Percentiles rank a stretch among this genome's conserved stretches.
phyloP scores from a whole-genome alignment of 371 early-diverging fungal species.

The Sanchytrium tribonematis region DNA sequence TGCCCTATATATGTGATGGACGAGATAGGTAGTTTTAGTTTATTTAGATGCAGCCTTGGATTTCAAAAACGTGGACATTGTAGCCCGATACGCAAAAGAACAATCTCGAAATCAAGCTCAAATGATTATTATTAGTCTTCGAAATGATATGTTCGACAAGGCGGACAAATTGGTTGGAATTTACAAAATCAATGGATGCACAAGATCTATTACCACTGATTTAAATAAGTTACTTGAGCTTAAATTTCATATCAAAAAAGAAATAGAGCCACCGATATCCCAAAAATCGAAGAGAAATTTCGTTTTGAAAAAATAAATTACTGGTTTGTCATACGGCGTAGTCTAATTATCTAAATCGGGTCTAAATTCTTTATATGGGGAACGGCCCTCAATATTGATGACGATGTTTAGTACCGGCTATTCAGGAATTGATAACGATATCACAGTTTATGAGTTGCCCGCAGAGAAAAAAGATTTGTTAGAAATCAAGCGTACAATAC shows the following conservation, averaged over 20 bases:
- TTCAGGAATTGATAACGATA: neutral
- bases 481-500: neutral
- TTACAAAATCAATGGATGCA: constrained; percentile 38
- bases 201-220: constrained; percentile 2
- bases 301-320: neutral
- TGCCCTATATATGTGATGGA: constrained; percentile 99
- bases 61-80: constrained; percentile 96
- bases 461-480: neutral
- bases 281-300: neutral
- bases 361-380: no score
- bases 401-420: no score
- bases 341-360: no score
- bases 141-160: constrained; percentile 99
- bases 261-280: neutral
- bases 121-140: constrained; percentile 92
- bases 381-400: no score
- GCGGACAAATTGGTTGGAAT: constrained; percentile 95
- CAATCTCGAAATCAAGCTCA: constrained; percentile 81
- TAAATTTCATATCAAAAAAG: neutral
- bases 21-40: constrained; percentile 35
- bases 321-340: no score
- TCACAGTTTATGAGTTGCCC: neutral
- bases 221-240: neutral
- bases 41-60: constrained; percentile 86
- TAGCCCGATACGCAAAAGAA: constrained; percentile 95